Evolutionary conservation across 441 rosid genomes (phyloP), one percentile per base, ranked within the genome.

Genomic region (Populus hybrid): DNA sequence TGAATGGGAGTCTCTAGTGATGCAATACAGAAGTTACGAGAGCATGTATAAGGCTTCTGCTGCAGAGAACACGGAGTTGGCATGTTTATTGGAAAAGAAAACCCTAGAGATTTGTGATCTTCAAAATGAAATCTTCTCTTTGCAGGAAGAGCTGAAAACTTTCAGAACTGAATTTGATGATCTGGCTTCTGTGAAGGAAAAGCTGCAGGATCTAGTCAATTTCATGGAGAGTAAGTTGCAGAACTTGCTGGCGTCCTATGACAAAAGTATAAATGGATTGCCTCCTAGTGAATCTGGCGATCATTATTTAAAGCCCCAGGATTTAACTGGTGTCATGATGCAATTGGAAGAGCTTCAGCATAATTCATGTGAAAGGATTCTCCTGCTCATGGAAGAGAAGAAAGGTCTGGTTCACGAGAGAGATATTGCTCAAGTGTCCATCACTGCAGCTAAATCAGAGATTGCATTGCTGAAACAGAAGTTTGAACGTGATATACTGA

Each of bases 51-150:
- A 90, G 84, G 83, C 86, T 28, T 83, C 88, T 84, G 85, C 85
- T 63, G 82, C 53, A 34, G 98, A 91, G 88, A 93, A 86, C 82
- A 83, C 80, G 34, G 92, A 91, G 79, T 86, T 95, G 83, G 85
- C 83, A 69, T 84, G 79, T 85, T 86, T 88, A 64, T 77, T 93
- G 87, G 90, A 85, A 82, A 89, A 86, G 79, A 87, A 89, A 84
- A 86, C 84, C 36, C 69, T 79, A 75, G 95, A 91, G 80, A 88
- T 85, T 68, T 79, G 71, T 69, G 79, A 84, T 86, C 89, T 91
- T 85, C 87, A 38, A 83, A 83, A 81, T 71, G 82, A 81, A 64
- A 83, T 83, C 73, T 81, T 79, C 75, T 76, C 85, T 75, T 77
- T 92, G 80, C 89, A 84, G 86, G 87, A 90, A 74, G 91, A 93